Conservation (phyloP, 31 red algal genomes). For the Pterothamnion heteromorphum region DNA sequence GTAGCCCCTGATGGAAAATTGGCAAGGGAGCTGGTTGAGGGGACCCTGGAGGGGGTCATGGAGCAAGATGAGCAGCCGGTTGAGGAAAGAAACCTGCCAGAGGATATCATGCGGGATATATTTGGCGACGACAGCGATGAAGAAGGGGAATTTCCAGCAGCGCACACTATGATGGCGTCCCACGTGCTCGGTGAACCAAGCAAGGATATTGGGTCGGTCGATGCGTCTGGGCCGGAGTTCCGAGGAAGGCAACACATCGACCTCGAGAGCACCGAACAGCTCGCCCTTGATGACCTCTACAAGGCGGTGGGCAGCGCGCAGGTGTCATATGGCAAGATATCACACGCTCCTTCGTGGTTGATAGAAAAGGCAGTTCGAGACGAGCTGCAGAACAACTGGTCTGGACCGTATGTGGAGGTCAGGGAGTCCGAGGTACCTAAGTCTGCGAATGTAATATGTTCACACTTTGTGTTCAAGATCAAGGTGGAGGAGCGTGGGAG, state of each 20-base stretch:
- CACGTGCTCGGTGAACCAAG: not conserved
- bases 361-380: constrained; percentile 32
- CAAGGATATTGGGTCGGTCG: constrained; percentile 3
- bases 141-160: not conserved
- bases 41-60: constrained; percentile 19
- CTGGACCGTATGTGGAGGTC: constrained; percentile 1
- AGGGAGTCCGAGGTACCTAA: not conserved
- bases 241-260: not conserved
- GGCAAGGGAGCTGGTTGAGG: not conserved
- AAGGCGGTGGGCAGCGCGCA: not conserved
- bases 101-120: not conserved
- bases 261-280: not conserved
- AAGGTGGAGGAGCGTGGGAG: not conserved
- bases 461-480: constrained; percentile 46
- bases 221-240: not conserved
- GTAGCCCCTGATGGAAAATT: not conserved
- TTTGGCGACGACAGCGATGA: not conserved
- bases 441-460: constrained; percentile 19
- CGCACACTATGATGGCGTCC: not conserved
- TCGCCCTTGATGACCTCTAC: not conserved
- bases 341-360: constrained; percentile 17
- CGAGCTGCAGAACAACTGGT: constrained; percentile 24
- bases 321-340: not conserved
- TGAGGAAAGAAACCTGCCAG: not conserved
- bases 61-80: not conserved